Evolutionary conservation across 441 rosid species (phyloP), one percentile per base, ranked within the genome.

Genomic region (Erysimum cheiri): DNA sequence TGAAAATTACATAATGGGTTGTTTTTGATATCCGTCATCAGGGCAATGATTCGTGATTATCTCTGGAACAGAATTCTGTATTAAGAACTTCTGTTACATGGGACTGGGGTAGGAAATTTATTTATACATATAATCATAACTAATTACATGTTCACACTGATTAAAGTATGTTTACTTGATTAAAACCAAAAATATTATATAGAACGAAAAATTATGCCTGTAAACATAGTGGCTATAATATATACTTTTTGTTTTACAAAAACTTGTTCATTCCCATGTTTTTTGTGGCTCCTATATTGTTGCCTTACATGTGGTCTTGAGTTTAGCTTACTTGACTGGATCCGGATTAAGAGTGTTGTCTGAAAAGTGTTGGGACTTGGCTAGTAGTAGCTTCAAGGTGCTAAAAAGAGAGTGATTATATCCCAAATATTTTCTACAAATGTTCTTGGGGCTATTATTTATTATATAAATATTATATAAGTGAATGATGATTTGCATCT

Each of bases 401-500:
- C 58, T 26, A 70, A 17, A 75, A 57, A 52, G 56, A 48, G 11
- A 49, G 60, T 55, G 69, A n/a, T 69, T 55, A 69, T 63, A 41
- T 69, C 15, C 60, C 71, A 47, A 55, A 62, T 19, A 49, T 75
- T 36, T 57, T 69, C 67, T 32, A 22, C 49, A 33, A 75, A 13
- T 49, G 39, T 58, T 58, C 36, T 50, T 41, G 43, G 8, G 36
- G 71, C n/a, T 70, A 70, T 52, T 39, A 69, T 39, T 64, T 33
- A 50, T 26, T 17, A 67, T 14, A 41, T 33, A 60, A 24, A 33
- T 48, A 73, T 35, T 36, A 74, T 57, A 63, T 57, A 69, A 69
- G 66, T 69, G 71, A 76, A 76, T 76, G 71, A 76, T 70, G 76
- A 76, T 76, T 70, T 70, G 67, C 53, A 50, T 76, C 79, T 50